Evolutionary conservation across 2,329 filamentous ascomycete species (phyloP), one percentile per base, ranked within the genome.

Genomic region (Cordyceps pruinosa): DNA sequence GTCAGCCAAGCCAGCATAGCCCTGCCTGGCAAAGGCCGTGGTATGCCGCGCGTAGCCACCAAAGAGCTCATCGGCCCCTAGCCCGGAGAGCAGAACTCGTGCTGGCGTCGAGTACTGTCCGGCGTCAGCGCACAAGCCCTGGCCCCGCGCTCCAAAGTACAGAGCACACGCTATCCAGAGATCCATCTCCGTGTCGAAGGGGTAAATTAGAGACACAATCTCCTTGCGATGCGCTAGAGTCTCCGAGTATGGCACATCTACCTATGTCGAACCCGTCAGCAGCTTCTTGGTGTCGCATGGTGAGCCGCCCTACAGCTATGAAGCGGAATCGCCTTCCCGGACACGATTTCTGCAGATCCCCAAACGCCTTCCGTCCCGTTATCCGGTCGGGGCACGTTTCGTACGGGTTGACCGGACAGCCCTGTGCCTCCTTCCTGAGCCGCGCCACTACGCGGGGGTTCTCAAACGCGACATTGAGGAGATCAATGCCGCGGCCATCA

Each of bases 181-280:
- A 66, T 99, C 94, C 94, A 99, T 99, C 72, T 99, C 94, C 0
- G 94, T 99, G 63, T 96, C 93, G 71, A 97, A 94, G 0, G 94
- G 94, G 63, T 88, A 80, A 69, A 99, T 97, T 19, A 99, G 77
- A 2, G 83, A 79, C 37, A 92, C 81, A 21, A 99, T 82, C 25
- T 79, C 79, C 3, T 79, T 66, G 60, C 89, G 84, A 65, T 96
- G 88, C 2, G 79, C 77, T 44, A 85, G 68, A 0, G 86, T 88
- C 64, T 95, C 88, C 6, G 77, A 68, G 68, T 93, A 97, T 0
- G 93, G 88, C 26, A 99, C 77, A 66, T 99, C 87, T 57, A 97
- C 79, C 77, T 86, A 41, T n/a, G 4, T 26, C n/a, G 12, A 15
- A 5, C 12, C n/a, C n/a, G n/a, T n/a, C n/a, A n/a, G 26, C 28